Percentiles rank a stretch among this genome's conserved stretches.
Conservation (phyloP, 129 eudicot genomes). For the Cynara cardunculus region DNA sequence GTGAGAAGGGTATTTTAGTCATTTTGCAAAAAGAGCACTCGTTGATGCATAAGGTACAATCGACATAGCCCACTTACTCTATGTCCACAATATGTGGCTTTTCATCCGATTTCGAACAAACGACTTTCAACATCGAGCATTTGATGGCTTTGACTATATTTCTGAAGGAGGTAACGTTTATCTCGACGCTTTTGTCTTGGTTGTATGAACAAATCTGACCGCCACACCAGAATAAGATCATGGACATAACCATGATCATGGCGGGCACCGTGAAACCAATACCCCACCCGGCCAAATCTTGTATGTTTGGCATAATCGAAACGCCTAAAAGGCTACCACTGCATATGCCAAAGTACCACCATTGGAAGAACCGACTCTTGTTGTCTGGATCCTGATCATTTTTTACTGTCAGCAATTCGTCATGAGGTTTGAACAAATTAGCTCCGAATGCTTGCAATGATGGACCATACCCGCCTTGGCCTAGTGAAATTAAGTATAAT, state of each 20-base stretch:
- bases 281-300: conserved; percentile 88
- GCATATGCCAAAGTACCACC: conserved; percentile 96
- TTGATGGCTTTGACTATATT: conserved; percentile 35
- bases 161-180: conserved; percentile 14
- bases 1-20: neutral
- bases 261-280: conserved; percentile 83
- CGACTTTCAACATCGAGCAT: conserved; percentile 31
- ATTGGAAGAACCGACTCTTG: conserved; percentile 69
- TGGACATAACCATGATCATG: conserved; percentile 53
- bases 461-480: conserved; percentile 88
- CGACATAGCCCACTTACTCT: conserved; percentile 58
- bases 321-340: conserved; percentile 85
- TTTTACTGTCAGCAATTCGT: conserved; percentile 49
- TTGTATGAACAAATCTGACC: conserved; percentile 41
- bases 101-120: conserved; percentile 6
- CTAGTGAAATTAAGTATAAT: conserved; percentile 76
- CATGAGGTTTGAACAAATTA: conserved; percentile 57
- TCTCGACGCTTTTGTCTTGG: conserved; percentile 21
- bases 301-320: conserved; percentile 75
- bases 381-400: conserved; percentile 29
- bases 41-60: neutral
- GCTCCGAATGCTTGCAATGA: conserved; percentile 93
- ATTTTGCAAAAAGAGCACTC: neutral
- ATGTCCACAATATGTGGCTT: conserved; percentile 39
- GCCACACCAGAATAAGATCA: conserved; percentile 58